Base-by-base conservation (phyloP, 257 asterid species). In the Nemophila menziesii region DNA sequence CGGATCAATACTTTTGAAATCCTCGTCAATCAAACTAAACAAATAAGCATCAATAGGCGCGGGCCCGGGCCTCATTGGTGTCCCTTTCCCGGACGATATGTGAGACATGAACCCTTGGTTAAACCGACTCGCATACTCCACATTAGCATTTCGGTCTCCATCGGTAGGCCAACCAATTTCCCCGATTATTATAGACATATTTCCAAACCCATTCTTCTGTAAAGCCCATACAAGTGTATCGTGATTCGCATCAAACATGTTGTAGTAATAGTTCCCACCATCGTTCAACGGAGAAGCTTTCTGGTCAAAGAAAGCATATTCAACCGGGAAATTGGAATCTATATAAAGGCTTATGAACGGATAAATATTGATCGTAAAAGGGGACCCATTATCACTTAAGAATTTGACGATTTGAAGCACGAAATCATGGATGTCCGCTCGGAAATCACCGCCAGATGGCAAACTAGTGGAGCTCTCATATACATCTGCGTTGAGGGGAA, bases 91-190 rank as follows among this genome's bases (percentile, higher is more conserved):
- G 3, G 64, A 78, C 0, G 85, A 16, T 43, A 71, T 69, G 14
- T 48, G 84, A 33, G 72, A 29, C 92, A 82, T 76, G 74, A 82
- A 72, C 3, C 94, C 94, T 55, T 79, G 92, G 77, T 76, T 73
- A 71, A 82, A 82, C 4, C 78, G 52, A 22, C 60, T 78, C 0
- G 89, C 92, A 7, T 48, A 53, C n/a, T 53, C 29, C 14, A 64
- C 15, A 55, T 79, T 79, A 20, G 92, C 94, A n/a, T 82, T 73
- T 20, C 59, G 55, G 20, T 82, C 94, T 0, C 87, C 92, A 10
- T 83, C 93, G 0, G 95, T 83, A 4, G 95, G 95, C 93, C 95
- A 83, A 3, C 95, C 95, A 22, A 83, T 71, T 57, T 82, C 92
- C 4, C 94, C 94, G 2, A 82, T 17, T 26, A 74, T 52, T 38